Evolutionary conservation across 208 protist species (phyloP).

Genomic region (Acanthamoeba lenticulata): DNA sequence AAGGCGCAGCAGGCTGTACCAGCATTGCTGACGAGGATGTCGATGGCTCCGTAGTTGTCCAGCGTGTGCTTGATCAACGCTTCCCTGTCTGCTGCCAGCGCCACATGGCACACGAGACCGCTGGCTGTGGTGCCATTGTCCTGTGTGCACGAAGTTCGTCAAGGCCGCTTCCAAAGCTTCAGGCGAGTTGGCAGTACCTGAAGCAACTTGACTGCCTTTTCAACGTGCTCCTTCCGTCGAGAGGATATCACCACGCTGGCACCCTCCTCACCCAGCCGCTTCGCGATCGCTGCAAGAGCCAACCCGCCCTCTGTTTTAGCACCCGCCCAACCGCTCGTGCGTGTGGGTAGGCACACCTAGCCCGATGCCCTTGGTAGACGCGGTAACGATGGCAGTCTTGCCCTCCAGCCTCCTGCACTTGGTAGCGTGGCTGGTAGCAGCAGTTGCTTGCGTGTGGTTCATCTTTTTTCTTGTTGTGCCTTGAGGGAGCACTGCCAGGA

Average conservation of each 20-base stretch:
- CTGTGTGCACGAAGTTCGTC: background rate
- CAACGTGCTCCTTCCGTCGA: background rate
- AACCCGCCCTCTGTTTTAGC: too few relatives aligned
- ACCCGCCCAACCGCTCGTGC: too few relatives aligned
- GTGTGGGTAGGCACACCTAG: background rate
- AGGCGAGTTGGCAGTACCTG: too few relatives aligned
- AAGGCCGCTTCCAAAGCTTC: too few relatives aligned
- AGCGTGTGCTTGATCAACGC: constrained; percentile 18
- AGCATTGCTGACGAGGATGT: constrained; percentile 35
- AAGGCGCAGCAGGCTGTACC: background rate
- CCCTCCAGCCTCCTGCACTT: constrained; percentile 7
- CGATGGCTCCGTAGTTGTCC: background rate
- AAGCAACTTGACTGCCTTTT: background rate
- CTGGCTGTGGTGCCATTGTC: background rate
- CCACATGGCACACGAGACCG: constrained; percentile 18
- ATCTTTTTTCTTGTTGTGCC: too few relatives aligned
- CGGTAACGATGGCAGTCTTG: constrained; percentile 25
- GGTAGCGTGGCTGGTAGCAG: too few relatives aligned
- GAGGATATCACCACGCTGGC: constrained; percentile 6
- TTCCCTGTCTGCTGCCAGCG: background rate
- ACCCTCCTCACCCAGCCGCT: background rate
- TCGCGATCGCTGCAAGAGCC: background rate
- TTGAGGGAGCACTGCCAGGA: too few relatives aligned
- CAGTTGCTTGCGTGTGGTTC: too few relatives aligned
- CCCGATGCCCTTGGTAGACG: constrained; percentile 5